A percentile compares a stretch with the other conserved stretches of the same genome.
These are phyloP conservation scores for Aspergillus udagawae DNA, from an alignment of 2,329 filamentous ascomycete genomes.

Conservation along the genomic window DNA sequence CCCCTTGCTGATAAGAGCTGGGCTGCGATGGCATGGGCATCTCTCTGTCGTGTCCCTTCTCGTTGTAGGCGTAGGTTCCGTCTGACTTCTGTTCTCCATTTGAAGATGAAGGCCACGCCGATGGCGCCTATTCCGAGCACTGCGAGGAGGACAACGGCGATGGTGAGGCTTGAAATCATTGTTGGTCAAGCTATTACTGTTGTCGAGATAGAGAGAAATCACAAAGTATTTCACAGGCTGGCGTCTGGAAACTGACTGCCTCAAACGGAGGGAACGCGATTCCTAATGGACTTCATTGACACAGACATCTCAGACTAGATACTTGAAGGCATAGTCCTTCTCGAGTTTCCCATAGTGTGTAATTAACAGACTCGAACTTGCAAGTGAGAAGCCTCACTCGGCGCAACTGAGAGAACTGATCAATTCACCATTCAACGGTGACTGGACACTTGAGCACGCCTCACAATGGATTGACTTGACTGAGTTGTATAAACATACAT, in stretches of 20 bases:
- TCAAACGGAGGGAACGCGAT: background rate
- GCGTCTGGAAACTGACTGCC: background rate
- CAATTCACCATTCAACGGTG: background rate
- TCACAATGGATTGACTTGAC: background rate
- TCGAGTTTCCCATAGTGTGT: background rate
- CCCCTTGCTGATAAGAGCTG: background rate
- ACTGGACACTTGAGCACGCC: background rate
- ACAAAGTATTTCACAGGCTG: background rate
- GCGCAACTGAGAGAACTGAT: background rate
- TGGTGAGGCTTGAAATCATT: slow-evolving; percentile 15
- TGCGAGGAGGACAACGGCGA: slow-evolving; percentile 11
- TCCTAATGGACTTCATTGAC: too few relatives aligned
- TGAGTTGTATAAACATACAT: background rate
- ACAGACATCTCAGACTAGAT: background rate
- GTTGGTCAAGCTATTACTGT: background rate
- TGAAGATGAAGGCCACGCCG: slow-evolving; percentile 1
- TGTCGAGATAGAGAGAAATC: background rate
- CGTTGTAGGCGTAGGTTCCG: background rate
- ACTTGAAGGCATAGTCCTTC: background rate
- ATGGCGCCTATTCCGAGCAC: background rate
- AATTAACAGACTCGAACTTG: background rate
- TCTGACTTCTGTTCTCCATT: background rate
- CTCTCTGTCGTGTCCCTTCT: background rate
- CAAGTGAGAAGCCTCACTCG: background rate
- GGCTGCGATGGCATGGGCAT: background rate